Base-by-base conservation (phyloP, 805 yeast species). In the Yarrowia phangngaensis region DNA sequence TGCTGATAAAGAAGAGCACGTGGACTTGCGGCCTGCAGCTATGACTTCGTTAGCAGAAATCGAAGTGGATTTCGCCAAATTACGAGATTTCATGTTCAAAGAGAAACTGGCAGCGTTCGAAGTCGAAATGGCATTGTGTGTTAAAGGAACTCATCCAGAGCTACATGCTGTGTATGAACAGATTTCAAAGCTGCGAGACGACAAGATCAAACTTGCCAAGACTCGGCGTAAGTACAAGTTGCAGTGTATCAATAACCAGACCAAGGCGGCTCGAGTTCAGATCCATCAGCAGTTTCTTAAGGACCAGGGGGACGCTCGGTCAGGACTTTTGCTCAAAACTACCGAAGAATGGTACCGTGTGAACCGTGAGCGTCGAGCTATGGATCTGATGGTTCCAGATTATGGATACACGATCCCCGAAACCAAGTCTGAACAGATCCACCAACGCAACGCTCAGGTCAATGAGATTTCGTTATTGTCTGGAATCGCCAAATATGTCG, bases 61-160 rank as follows among this genome's bases (percentile, higher is more conserved):
- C 51, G 98, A 92, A 62, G 70, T 81, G 31, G 83, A 82, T 49
- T 92, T 89, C 71, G 97, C 97, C 6, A 72, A 76, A 53, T 70
- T 90, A 50, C 77, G 96, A 54, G 97, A 92, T 63, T 75, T 76
- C 58, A 69, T 92, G 41, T 90, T 84, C 64, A 88, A 83, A 53
- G 95, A 88, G 61, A 89, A 86, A 62, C 68, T 89, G 60, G 70
- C 75, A 27, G 76, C 84, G 54, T 72, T 84, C 55, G 85, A 86
- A 56, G 81, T 83, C 34, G 98, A 92, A 63, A 69, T 90, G 53
- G 82, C 82, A 58, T 76, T 90, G 74, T 89, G 97, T 66, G 68
- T 81, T 24, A 82, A 81, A 54, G 96, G 96, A 9, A 76, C 87
- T 15, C 98, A 92, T 64, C 97, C 97, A 0, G 96, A 89, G 58